phyloP scores from a whole-genome alignment of 768 basidiomycete genomes.

The Hypholoma fasciculare region DNA sequence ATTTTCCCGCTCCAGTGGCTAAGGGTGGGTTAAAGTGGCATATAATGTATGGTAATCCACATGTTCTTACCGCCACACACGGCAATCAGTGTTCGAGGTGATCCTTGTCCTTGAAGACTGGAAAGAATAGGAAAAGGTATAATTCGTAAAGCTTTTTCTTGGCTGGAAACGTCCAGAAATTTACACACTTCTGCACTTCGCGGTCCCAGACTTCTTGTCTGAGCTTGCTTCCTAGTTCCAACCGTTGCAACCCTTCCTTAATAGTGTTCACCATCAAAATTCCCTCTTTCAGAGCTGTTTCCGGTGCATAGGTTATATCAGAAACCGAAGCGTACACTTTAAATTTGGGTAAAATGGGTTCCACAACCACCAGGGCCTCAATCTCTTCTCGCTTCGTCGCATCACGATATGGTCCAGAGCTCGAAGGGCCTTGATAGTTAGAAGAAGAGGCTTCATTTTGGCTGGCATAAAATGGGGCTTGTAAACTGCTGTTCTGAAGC shows the following conservation, averaged over 20 bases:
- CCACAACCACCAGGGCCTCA: neutral
- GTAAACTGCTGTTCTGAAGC: neutral
- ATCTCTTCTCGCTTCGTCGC: neutral
- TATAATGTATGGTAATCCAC: neutral
- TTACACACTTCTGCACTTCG: constrained; percentile 47
- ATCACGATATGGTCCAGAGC: neutral
- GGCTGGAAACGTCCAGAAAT: neutral
- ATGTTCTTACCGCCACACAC: constrained; percentile 54
- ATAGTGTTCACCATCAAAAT: constrained; percentile 52
- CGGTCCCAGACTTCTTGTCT: constrained; percentile 60
- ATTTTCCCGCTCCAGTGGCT: constrained; percentile 66
- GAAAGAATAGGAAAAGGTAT: neutral
- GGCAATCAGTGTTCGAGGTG: constrained; percentile 62
- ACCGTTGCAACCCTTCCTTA: constrained; percentile 38
- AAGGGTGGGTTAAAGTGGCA: neutral
- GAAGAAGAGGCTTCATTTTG: neutral
- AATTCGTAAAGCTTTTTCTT: neutral
- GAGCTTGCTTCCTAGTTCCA: constrained; percentile 54
- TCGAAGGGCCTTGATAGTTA: neutral
- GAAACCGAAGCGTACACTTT: neutral
- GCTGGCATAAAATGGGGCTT: neutral
- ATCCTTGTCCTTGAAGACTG: constrained; percentile 49
- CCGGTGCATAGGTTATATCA: constrained; percentile 47
- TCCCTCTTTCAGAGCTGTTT: constrained; percentile 50
- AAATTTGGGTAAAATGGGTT: constrained; percentile 9